A percentile compares a stretch with the other conserved stretches of the same genome.
Conservation (phyloP, 2,329 filamentous ascomycete species). For the Trichophyton equinum region DNA sequence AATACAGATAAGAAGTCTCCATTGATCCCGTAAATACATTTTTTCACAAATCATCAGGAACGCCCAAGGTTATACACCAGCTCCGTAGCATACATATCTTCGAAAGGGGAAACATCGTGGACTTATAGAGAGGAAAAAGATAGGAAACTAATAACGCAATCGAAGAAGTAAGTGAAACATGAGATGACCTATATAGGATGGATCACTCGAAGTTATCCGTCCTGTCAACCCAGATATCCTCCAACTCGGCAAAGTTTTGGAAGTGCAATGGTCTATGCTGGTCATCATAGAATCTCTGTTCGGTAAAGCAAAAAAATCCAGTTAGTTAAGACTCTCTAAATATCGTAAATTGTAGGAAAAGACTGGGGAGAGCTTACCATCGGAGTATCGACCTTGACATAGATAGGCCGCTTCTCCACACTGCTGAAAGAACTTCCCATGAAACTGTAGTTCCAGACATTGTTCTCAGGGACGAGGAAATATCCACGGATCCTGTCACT, state of each 20-base stretch:
- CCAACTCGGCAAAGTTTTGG: constrained; percentile 91
- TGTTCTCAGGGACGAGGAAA: constrained; percentile 86
- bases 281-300: constrained; percentile 70
- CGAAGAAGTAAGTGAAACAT: not conserved
- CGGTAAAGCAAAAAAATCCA: not conserved
- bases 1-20: not conserved
- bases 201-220: constrained; percentile 80
- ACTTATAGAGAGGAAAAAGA: constrained; percentile 12
- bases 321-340: constrained; percentile 5
- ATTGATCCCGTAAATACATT: not conserved
- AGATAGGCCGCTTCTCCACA: constrained; percentile 79
- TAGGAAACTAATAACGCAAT: constrained; percentile 6
- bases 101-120: constrained; percentile 5
- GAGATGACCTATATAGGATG: not conserved
- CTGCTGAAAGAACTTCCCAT: constrained; percentile 80
- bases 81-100: constrained; percentile 1
- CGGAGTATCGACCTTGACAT: constrained; percentile 89
- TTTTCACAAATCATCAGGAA: not conserved
- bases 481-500: constrained; percentile 90
- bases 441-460: constrained; percentile 96
- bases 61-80: not conserved
- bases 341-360: not conserved
- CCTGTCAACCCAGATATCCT: constrained; percentile 91
- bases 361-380: constrained; percentile 23
- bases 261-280: constrained; percentile 90